Base-by-base conservation (phyloP, 352 stramenopile species). In the Phytopythium litorale region DNA sequence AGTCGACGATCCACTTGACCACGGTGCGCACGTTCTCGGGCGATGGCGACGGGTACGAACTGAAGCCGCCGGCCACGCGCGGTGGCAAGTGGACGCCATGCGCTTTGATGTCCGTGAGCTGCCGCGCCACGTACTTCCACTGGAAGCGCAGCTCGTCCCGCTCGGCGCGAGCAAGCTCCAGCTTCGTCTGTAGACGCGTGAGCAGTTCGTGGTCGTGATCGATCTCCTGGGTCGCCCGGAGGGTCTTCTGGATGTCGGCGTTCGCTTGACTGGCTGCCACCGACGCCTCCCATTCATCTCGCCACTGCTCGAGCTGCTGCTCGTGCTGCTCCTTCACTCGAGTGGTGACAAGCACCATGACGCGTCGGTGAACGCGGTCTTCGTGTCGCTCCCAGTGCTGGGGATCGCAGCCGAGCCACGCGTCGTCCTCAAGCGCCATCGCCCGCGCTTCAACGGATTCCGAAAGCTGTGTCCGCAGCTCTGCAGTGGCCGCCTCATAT, bases 1-100 rank as follows among this genome's bases (percentile, higher is more conserved):
- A 81, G 61, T 79, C 63, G 23, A 79, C 63, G 40, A 79, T 67
- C 68, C 71, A 79, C 48, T 73, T 72, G 48, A 84, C 70, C 40
- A 84, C 70, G 3, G 74, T 65, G 53, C 65, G 63, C 12, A 81
- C 72, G 33, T 81, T 84, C 11, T 56, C 42, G 6, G 53, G 32
- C 19, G 67, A 72, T 1, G 75, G 70, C 18, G 33, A 55, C 40
- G 67, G 70, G 54, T 79, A 79, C 57, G 62, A 79, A 4, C 50
- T 65, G 55, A 68, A 84, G 23, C 75, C 75, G 23, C 75, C 72
- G 7, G 70, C 75, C 13, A 76, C 64, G 43, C 75, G 75, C 45
- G 60, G 54, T n/a, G 75, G 72, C 11, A 68, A 64, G 25, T 65
- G 40, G 9, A 81, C 75, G 3, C 72, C 72, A 9, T 25, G 33